phyloP scores from a whole-genome alignment of 352 stramenopile genomes.

The Nothophytophthora sp. region DNA sequence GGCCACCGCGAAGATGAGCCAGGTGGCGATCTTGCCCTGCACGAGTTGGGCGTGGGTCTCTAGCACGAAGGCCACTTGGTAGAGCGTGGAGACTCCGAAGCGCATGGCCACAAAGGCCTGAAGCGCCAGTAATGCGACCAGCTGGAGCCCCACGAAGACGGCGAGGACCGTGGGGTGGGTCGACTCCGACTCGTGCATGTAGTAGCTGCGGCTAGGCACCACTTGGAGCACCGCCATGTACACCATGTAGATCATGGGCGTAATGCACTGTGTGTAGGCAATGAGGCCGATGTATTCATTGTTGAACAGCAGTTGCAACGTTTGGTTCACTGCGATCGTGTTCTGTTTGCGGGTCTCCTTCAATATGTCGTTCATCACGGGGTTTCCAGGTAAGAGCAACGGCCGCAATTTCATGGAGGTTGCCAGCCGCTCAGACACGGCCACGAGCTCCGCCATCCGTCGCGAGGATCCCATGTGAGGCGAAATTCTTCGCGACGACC shows the following conservation, averaged over 20 bases:
- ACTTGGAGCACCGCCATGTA: conserved; percentile 24
- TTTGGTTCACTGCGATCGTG: conserved; percentile 35
- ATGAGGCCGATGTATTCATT: conserved; percentile 45
- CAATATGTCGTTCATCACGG: conserved; percentile 25
- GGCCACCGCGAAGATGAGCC: conserved; percentile 25
- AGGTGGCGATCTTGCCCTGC: conserved; percentile 40
- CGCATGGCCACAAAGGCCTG: conserved; percentile 25
- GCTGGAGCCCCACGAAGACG: conserved; percentile 24
- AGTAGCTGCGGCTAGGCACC: conserved; percentile 28
- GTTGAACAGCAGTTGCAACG: conserved; percentile 41
- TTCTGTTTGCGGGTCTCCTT: conserved; percentile 35
- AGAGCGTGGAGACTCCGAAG: conserved; percentile 32
- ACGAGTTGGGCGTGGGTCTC: conserved; percentile 41
- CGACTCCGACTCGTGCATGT: conserved; percentile 14
- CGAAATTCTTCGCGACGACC: conserved; percentile 2
- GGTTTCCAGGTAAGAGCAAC: conserved; percentile 16
- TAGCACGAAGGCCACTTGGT: conserved; percentile 52
- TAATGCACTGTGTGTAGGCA: conserved; percentile 35
- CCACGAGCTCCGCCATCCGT: conserved; percentile 16
- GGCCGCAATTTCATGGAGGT: conserved; percentile 16
- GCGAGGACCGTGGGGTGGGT: conserved; percentile 14
- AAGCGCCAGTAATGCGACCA: conserved; percentile 21
- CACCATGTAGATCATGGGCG: conserved; percentile 32
- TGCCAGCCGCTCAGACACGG: conserved; percentile 7
- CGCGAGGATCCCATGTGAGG: conserved; percentile 13